Evolutionary conservation across 257 asterid genomes (phyloP).

Genomic region (Cynanchum wilfordii): DNA sequence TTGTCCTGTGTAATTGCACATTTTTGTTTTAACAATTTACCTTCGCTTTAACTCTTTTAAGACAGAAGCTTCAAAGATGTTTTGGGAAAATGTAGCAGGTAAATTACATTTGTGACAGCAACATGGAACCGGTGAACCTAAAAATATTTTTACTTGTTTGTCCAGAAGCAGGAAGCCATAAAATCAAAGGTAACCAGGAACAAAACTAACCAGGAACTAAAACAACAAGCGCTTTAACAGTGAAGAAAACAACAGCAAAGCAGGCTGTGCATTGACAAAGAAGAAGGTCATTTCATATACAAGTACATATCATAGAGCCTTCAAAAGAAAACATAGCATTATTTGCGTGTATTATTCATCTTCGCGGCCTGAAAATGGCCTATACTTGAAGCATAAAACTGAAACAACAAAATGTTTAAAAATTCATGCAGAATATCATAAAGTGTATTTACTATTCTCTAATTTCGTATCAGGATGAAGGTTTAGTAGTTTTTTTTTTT

Average conservation of each 20-base stretch:
- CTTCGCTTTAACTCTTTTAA: not conserved
- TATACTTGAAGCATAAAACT: not conserved
- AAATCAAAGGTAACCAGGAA: not conserved
- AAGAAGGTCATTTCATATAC: not conserved
- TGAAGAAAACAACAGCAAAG: not conserved
- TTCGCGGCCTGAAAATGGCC: slow-evolving; percentile 21
- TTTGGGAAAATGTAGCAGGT: not conserved
- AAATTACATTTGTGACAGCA: not conserved
- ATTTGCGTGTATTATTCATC: slow-evolving; percentile 13
- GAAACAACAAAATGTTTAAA: slow-evolving; percentile 16
- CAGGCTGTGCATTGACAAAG: not conserved
- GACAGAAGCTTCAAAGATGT: not conserved
- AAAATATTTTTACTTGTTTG: not conserved
- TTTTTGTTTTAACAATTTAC: not conserved
- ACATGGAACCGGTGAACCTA: not conserved
- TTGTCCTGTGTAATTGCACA: not conserved
- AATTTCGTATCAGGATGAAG: slow-evolving; percentile 11
- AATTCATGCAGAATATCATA: slow-evolving; percentile 15
- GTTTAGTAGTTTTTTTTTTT: not conserved
- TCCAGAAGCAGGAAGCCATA: not conserved
- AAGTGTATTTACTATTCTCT: not conserved
- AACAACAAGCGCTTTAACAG: not conserved
- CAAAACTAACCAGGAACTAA: not conserved
- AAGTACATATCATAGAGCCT: not conserved
- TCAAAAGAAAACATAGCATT: slow-evolving; percentile 11